Evolutionary conservation across 768 basidiomycete genomes (phyloP), one percentile per base, ranked within the genome.

Genomic region (Russula emetica): DNA sequence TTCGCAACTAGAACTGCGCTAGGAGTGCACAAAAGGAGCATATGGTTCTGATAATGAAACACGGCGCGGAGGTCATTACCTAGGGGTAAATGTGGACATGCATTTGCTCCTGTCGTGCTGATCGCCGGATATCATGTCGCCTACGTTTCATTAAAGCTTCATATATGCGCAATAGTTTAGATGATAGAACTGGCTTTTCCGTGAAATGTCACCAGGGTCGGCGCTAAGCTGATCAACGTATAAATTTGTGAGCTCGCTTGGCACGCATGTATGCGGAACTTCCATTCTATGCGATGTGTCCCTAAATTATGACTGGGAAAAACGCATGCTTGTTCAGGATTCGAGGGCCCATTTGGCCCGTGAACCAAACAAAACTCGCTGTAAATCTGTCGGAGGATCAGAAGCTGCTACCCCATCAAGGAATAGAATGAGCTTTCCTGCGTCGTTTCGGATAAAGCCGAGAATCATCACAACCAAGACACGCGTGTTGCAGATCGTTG

Each of bases 11-110:
- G 90, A 88, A 87, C 61, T 90, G 90, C 55, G 90, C 88, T 1
- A 80, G 92, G 30, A 83, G 85, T 58, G 92, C 93, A 3, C 92
- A 94, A 74, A 87, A 86, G 18, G 93, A 97, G 72, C 92, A 95
- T 72, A 94, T 87, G 83, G 77, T 97, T 8, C 77, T 94, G 32
- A 90, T 96, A 59, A 94, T 92, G 1, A 80, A 92, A 38, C 75
- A 71, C 7, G 91, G 91, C 0, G 85, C 78, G n/a, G 90, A 94
- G 3, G 83, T 95, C 6, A 77, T 96, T 36, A 96, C 94, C 18
- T 67, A 65, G 34, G 56, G 55, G 24, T 56, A 44, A 11, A 54
- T 22, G 14, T 26, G 13, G 40, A 32, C 38, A 49, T 44, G 44
- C 22, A 5, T n/a, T 36, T n/a, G 53, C 34, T 32, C 22, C 54